Evolutionary conservation across 768 basidiomycete species (phyloP), one percentile per base, ranked within the genome.

Genomic region (Boletus pseudo-olivaceus): DNA sequence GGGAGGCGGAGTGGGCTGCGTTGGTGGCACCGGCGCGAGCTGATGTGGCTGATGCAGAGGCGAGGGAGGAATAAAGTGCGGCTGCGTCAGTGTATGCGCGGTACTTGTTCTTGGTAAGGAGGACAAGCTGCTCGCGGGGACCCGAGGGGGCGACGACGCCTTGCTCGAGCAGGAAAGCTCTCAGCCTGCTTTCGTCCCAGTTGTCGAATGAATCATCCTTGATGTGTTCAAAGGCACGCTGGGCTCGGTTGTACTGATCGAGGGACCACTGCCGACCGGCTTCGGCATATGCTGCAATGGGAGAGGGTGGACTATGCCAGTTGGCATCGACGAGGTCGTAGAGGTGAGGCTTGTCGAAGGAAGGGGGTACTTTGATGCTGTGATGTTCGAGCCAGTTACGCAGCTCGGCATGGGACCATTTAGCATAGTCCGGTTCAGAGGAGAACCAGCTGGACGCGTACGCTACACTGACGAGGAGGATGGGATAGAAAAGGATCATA

Each of bases 151-250:
- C 81, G 47, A 98, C 83, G 55, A 96, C 77, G 39, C 94, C 94
- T 60, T 96, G 88, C 63, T 90, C 82, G 50, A 97, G 81, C 11
- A 98, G 77, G 72, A 88, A 96, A 58, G 88, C 76, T 63, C 94
- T 83, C 20, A 97, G 76, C 29, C 78, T 79, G 12, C 83, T 85
- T 64, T 98, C 94, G 67, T 90, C 84, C 93, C 93, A 98, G 1
- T 77, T 74, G 57, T 94, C 89, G 57, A 91, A 86, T 9, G 82
- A 70, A 23, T 78, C 71, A 3, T 84, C 83, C 53, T 81, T 82
- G 56, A 88, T 39, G 55, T 82, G 73, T 17, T 76, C 62, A 58
- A 90, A 91, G 4, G 77, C 72, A 55, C 79, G 76, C 67, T 90
- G 88, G 1, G 87, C 86, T 30, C 73, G 70, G 45, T 73, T 66